These are phyloP conservation scores for Fraxinus americana DNA, from an alignment of 257 asterid genomes.

Conservation along the genomic window DNA sequence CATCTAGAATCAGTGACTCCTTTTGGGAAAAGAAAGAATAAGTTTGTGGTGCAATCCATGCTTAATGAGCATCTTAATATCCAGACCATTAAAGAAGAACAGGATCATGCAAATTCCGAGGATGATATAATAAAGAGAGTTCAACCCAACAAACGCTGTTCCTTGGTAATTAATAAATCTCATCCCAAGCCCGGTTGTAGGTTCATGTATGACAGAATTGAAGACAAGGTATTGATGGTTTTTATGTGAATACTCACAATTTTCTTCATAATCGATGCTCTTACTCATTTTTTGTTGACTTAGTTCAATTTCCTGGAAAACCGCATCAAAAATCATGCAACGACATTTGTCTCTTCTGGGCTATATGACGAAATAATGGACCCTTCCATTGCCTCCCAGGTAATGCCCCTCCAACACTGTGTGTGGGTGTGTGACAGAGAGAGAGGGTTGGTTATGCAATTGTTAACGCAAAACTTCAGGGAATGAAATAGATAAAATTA, in stretches of 20 bases:
- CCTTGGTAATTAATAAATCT: constrained; percentile 51
- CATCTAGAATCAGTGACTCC: constrained; percentile 76
- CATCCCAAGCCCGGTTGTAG: constrained; percentile 82
- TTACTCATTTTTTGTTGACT: constrained; percentile 31
- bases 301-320: constrained; percentile 86
- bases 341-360: constrained; percentile 63
- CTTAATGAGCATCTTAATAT: constrained; percentile 56
- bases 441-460: constrained; percentile 8
- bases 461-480: constrained; percentile 6
- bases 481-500: constrained; percentile 16
- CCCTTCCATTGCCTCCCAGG: constrained; percentile 97
- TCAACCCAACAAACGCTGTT: constrained; percentile 65
- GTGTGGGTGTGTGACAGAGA: neutral
- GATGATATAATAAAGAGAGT: constrained; percentile 83
- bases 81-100: constrained; percentile 49
- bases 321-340: constrained; percentile 53
- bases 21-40: constrained; percentile 80
- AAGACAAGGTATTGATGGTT: constrained; percentile 73
- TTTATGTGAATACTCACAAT: constrained; percentile 11
- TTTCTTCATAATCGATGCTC: constrained; percentile 22
- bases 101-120: constrained; percentile 46
- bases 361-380: constrained; percentile 74
- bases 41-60: constrained; percentile 73
- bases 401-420: constrained; percentile 27
- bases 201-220: constrained; percentile 92